Conservation (phyloP, 2,329 filamentous ascomycete genomes). For the Aureobasidium sp. region DNA sequence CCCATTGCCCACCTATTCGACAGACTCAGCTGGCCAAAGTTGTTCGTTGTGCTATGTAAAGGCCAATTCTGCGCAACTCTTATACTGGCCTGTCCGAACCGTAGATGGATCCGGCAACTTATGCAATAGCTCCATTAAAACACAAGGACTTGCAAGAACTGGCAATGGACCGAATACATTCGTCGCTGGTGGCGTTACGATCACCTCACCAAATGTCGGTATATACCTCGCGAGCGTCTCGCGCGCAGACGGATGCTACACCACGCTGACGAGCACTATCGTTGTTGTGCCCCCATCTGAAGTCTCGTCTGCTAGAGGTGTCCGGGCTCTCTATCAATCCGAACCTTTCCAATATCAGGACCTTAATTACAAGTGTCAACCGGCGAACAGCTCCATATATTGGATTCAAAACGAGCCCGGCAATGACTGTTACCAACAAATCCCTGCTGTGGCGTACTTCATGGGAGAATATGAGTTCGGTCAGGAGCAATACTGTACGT, state of each 20-base stretch:
- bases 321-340: constrained; percentile 12
- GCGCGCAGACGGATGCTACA: background rate
- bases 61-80: background rate
- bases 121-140: background rate
- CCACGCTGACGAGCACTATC: background rate
- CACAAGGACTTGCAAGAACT: background rate
- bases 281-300: background rate
- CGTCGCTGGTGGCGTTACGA: background rate
- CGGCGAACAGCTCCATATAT: constrained; percentile 12
- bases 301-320: constrained; percentile 17
- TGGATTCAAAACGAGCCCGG: constrained; percentile 14
- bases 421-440: constrained; percentile 19
- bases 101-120: background rate
- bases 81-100: background rate
- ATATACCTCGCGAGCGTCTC: background rate
- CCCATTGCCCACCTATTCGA: background rate
- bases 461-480: background rate
- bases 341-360: constrained; percentile 18
- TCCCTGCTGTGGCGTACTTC: constrained; percentile 19
- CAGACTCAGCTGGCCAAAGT: background rate
- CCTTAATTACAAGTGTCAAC: constrained; percentile 19
- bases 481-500: background rate
- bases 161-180: background rate
- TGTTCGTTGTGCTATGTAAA: background rate
- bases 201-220: background rate